These are phyloP conservation scores for Oryza glaberrima DNA, from an alignment of 176 grass and related monocot species.

Conservation along the genomic window DNA sequence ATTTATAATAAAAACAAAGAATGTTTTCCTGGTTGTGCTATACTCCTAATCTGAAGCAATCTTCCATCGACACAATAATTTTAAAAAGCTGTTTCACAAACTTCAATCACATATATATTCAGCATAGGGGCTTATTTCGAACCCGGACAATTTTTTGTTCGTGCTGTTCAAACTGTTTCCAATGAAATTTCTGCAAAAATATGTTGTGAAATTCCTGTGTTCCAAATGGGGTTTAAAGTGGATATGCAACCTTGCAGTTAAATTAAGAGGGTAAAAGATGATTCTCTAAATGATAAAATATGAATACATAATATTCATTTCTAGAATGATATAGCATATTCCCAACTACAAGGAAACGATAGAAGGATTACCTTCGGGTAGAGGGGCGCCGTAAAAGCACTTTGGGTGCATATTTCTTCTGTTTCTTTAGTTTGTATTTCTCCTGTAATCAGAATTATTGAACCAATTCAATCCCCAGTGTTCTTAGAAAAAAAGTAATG, in stretches of 20 bases:
- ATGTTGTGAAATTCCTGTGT: background rate
- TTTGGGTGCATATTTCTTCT: conserved; percentile 98
- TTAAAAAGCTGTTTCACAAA: background rate
- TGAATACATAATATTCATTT: background rate
- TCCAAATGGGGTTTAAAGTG: background rate
- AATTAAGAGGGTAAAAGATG: conserved; percentile 1
- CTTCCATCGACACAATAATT: background rate
- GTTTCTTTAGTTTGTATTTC: conserved; percentile 99
- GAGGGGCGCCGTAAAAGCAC: conserved; percentile 84
- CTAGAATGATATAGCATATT: background rate
- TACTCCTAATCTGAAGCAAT: conserved; percentile 3
- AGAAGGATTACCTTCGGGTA: conserved; percentile 62
- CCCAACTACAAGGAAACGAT: background rate
- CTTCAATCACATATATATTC: background rate
- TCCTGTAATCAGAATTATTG: conserved; percentile 51
- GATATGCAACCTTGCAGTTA: background rate
- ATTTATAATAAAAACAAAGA: conserved; percentile 10
- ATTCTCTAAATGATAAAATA: background rate
- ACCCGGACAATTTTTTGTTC: too few relatives aligned
- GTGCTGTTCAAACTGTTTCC: background rate
- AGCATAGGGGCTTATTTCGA: background rate
- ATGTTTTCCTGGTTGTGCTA: background rate
- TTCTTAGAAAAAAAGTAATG: conserved; percentile 1
- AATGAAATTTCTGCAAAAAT: background rate
- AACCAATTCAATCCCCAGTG: conserved; percentile 13